A percentile compares a stretch with the other conserved stretches of the same genome.
These are phyloP conservation scores for Hypoxylon subgilvum DNA, from an alignment of 495 filamentous ascomycete genomes.

Conservation along the genomic window DNA sequence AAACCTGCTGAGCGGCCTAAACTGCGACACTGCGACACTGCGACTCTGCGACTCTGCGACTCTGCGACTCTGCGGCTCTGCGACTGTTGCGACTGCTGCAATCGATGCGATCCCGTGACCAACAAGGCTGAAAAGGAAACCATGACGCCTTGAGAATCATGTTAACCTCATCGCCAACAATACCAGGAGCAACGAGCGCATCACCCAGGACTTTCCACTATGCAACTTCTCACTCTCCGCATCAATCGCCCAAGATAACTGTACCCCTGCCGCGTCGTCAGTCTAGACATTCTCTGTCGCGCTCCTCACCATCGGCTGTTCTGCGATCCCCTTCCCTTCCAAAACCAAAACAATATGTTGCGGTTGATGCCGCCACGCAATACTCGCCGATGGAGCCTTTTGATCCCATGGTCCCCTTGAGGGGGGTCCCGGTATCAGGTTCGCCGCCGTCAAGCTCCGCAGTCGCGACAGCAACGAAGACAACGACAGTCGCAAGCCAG, in stretches of 20 bases:
- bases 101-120: constrained; percentile 13
- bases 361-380: constrained; percentile 62
- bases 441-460: constrained; percentile 38
- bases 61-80: too few relatives aligned
- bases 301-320: constrained; percentile 44
- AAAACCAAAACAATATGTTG: constrained; percentile 54
- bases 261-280: constrained; percentile 53
- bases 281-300: constrained; percentile 47
- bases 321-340: constrained; percentile 45
- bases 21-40: too few relatives aligned
- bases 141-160: constrained; percentile 49
- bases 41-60: too few relatives aligned
- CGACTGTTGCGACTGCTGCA: constrained; percentile 13
- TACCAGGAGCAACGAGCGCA: constrained; percentile 48
- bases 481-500: constrained; percentile 30
- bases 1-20: constrained; percentile 25
- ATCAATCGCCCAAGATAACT: constrained; percentile 53
- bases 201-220: constrained; percentile 57
- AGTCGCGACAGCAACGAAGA: constrained; percentile 22
- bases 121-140: constrained; percentile 26
- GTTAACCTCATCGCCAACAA: constrained; percentile 56
- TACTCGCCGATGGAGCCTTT: constrained; percentile 61
- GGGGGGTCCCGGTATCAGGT: constrained; percentile 40
- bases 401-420: constrained; percentile 44
- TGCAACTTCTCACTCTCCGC: constrained; percentile 51